These are phyloP conservation scores for Lantana camara DNA, from an alignment of 257 asterid genomes.

Conservation along the genomic window DNA sequence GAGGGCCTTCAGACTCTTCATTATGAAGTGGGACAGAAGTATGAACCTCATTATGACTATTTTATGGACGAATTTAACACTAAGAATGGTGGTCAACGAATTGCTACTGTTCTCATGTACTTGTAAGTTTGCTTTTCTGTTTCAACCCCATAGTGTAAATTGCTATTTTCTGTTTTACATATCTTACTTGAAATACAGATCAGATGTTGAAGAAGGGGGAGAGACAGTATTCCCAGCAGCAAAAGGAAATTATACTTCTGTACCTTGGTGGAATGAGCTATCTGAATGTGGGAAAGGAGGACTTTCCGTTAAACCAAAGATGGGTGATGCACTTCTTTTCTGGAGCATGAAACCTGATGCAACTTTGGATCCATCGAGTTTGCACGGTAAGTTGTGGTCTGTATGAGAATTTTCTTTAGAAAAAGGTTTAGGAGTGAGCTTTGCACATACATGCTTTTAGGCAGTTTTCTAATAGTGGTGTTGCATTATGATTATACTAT, in stretches of 20 bases:
- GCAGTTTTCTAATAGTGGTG: conserved; percentile 6
- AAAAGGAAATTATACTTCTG: conserved; percentile 75
- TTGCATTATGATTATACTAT: not conserved
- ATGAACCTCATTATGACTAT: conserved; percentile 95
- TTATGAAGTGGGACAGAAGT: conserved; percentile 96
- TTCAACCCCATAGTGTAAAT: conserved; percentile 5
- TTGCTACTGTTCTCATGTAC: conserved; percentile 96
- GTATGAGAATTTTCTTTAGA: conserved; percentile 18
- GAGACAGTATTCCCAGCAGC: conserved; percentile 98
- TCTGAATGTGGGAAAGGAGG: conserved; percentile 95
- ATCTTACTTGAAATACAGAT: conserved; percentile 52
- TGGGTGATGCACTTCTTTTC: conserved; percentile 96
- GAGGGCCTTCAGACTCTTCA: conserved; percentile 97
- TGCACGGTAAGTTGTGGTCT: conserved; percentile 80
- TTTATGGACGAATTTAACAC: conserved; percentile 84
- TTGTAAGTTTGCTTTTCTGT: conserved; percentile 59
- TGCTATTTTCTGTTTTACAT: conserved; percentile 7
- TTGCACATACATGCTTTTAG: conserved; percentile 2
- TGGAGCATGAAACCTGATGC: conserved; percentile 99
- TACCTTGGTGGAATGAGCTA: conserved; percentile 95
- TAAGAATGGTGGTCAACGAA: conserved; percentile 92
- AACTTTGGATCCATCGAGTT: conserved; percentile 83
- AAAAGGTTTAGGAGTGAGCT: conserved; percentile 10
- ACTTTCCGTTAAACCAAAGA: conserved; percentile 89
- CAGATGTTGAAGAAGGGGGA: conserved; percentile 99